Evolutionary conservation across 2,329 filamentous ascomycete species (phyloP).

Genomic region (Didymella glomerata): DNA sequence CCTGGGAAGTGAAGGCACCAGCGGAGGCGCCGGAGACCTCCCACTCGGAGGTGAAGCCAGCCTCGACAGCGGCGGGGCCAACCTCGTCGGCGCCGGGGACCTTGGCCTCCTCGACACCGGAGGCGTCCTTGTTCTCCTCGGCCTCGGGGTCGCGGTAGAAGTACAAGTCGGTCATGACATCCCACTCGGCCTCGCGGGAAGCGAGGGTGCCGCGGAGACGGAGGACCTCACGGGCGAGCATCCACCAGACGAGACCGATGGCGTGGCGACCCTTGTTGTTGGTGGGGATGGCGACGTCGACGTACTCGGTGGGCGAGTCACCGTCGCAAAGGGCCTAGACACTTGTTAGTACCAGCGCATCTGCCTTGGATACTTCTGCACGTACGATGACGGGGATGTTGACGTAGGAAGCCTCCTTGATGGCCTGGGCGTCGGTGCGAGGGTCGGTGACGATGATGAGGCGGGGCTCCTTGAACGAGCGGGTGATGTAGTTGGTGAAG

Average conservation of each 20-base stretch:
- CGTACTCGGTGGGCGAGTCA: constrained; percentile 99
- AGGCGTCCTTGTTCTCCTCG: constrained; percentile 95
- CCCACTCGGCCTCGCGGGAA: constrained; percentile 96
- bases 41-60: constrained; percentile 85
- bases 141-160: constrained; percentile 99
- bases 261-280: constrained; percentile 99
- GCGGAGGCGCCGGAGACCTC: constrained; percentile 74
- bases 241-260: constrained; percentile 99
- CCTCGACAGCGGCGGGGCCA: constrained; percentile 78
- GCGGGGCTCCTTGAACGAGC: constrained; percentile 99
- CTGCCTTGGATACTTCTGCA: background rate
- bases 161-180: constrained; percentile 99
- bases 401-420: constrained; percentile 99
- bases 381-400: constrained; percentile 94
- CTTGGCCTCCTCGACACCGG: constrained; percentile 85
- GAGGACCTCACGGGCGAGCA: constrained; percentile 99
- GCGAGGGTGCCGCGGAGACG: constrained; percentile 96
- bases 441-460: constrained; percentile 99
- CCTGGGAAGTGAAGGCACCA: constrained; percentile 65
- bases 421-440: constrained; percentile 99
- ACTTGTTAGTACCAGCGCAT: background rate
- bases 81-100: constrained; percentile 84
- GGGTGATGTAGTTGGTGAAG: constrained; percentile 99
- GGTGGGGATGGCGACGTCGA: constrained; percentile 99
- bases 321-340: constrained; percentile 87